Conservation (phyloP, 345 rosid genomes). For the Sonneratia alba region DNA sequence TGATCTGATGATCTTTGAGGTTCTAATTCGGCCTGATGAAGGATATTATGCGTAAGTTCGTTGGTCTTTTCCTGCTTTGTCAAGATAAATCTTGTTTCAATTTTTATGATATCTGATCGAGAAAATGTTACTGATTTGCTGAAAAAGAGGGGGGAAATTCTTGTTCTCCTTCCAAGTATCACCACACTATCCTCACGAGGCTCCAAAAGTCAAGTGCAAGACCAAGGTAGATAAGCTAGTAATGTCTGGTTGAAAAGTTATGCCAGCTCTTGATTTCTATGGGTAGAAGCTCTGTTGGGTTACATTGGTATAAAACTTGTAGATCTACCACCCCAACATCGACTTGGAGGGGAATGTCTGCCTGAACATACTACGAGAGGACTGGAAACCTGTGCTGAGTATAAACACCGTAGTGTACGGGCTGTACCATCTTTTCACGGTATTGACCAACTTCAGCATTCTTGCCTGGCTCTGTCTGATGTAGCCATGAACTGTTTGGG, state of each 20-base stretch:
- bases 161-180: constrained; percentile 84
- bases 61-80: background rate
- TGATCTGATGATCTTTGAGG: constrained; percentile 76
- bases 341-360: constrained; percentile 98
- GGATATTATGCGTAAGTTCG: constrained; percentile 67
- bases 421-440: constrained; percentile 87
- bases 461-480: background rate
- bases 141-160: constrained; percentile 66
- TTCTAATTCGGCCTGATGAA: constrained; percentile 71
- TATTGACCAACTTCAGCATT: constrained; percentile 14
- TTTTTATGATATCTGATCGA: background rate
- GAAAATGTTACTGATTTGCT: constrained; percentile 1
- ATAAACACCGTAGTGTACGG: constrained; percentile 89
- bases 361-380: constrained; percentile 86
- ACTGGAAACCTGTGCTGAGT: constrained; percentile 97
- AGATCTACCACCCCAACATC: constrained; percentile 98
- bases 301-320: constrained; percentile 1
- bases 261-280: background rate
- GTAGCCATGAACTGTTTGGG: background rate
- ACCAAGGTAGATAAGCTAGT: constrained; percentile 49
- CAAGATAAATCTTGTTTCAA: background rate
- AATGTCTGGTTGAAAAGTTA: background rate
- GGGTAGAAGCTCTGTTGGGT: background rate
- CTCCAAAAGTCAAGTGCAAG: constrained; percentile 97
- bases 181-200: constrained; percentile 83